phyloP scores from a whole-genome alignment of 78 protist genomes.

The Dictyostelium purpureum region DNA sequence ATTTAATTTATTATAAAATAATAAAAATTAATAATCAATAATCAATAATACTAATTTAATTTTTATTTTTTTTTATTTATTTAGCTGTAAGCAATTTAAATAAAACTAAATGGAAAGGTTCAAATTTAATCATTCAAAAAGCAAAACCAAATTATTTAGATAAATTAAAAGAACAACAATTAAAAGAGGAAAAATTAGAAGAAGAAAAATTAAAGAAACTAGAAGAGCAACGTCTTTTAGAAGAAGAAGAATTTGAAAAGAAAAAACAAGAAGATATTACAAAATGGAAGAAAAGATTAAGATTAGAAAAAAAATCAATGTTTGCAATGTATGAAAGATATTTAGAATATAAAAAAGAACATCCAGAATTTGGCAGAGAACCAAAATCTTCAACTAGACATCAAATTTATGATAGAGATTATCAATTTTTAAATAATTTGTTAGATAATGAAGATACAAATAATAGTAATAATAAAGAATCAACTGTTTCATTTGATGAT shows the following conservation, averaged over 20 bases:
- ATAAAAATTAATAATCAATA: background rate
- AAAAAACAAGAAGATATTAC: background rate
- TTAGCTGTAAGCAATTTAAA: slow-evolving; percentile 17
- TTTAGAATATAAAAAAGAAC: slow-evolving; percentile 6
- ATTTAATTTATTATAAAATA: background rate
- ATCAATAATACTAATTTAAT: background rate
- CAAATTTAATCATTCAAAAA: slow-evolving; percentile 18
- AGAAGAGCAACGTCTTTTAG: background rate
- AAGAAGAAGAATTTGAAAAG: slow-evolving; percentile 18
- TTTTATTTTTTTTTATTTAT: background rate
- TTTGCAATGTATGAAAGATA: slow-evolving; percentile 34
- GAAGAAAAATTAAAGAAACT: background rate
- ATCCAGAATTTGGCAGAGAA: background rate
- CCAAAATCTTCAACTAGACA: background rate
- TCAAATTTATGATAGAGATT: background rate
- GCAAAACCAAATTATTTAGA: slow-evolving; percentile 16
- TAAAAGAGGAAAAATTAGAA: background rate
- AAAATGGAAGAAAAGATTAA: slow-evolving; percentile 25
- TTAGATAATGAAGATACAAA: slow-evolving; percentile 2
- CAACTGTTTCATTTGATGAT: slow-evolving; percentile 12
- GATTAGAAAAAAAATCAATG: slow-evolving; percentile 54
- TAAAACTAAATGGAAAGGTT: slow-evolving; percentile 72
- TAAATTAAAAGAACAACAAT: background rate
- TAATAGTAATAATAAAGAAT: background rate
- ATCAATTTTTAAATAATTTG: slow-evolving; percentile 1